These are phyloP conservation scores for Obba rivulosa DNA, from an alignment of 768 basidiomycete species.

Conservation along the genomic window DNA sequence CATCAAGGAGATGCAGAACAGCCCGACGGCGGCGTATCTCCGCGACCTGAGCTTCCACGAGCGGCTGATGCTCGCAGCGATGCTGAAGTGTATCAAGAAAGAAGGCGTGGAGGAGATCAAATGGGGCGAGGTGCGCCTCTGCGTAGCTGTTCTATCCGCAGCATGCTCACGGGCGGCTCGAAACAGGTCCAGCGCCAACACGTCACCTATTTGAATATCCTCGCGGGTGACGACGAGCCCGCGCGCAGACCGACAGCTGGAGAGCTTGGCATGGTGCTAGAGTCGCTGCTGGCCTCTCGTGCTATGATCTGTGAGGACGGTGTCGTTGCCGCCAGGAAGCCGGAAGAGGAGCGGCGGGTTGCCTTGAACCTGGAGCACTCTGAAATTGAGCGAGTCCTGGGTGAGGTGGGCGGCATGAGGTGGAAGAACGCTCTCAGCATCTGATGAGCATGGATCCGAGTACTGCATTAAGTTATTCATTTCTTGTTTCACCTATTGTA, in stretches of 20 bases:
- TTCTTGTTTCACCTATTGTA: no score
- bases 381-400: slow-evolving; percentile 82
- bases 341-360: slow-evolving; percentile 61
- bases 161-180: background rate
- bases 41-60: slow-evolving; percentile 84
- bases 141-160: background rate
- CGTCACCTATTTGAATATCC: slow-evolving; percentile 57
- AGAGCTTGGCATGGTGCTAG: slow-evolving; percentile 67
- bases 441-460: no score
- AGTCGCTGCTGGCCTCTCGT: slow-evolving; percentile 71
- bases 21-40: slow-evolving; percentile 81
- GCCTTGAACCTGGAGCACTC: slow-evolving; percentile 78
- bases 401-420: slow-evolving; percentile 65
- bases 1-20: slow-evolving; percentile 83
- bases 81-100: slow-evolving; percentile 76
- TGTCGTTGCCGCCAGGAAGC: slow-evolving; percentile 44
- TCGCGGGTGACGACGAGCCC: slow-evolving; percentile 56
- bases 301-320: slow-evolving; percentile 73
- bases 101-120: slow-evolving; percentile 86
- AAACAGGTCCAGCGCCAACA: slow-evolving; percentile 72
- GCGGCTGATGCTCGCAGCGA: slow-evolving; percentile 76
- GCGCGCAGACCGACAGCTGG: slow-evolving; percentile 48
- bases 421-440: slow-evolving; percentile 55
- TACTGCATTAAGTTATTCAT: no score
- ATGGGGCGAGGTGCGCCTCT: slow-evolving; percentile 65